Evolutionary conservation across 2,329 filamentous ascomycete species (phyloP), one percentile per base, ranked within the genome.

Genomic region (Rhinocladiella similis): DNA sequence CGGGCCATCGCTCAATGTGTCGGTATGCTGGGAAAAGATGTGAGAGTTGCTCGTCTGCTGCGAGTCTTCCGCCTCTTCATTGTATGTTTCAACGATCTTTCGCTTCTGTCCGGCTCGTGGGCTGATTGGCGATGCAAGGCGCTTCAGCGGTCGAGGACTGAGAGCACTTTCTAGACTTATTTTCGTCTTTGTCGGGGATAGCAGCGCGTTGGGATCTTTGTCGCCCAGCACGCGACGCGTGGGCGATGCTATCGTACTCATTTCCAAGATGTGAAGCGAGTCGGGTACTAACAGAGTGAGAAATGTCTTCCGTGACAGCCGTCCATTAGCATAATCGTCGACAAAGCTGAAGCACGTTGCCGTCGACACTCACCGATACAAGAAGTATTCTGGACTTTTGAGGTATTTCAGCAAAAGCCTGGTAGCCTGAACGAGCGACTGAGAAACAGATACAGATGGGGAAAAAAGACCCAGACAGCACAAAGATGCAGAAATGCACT

Each of bases 91-190:
- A 22, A 51, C 54, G 13, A 66, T 59, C 38, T 58, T 57, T 46
- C 64, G 50, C 47, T 66, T 66, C 53, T 61, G 63, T 6, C 64
- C 64, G 6, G 59, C 54, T 51, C 54, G 54, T 5, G 59, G 59
- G 42, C 61, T 61, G 6, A 13, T 36, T 3, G 25, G 38, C n/a
- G 52, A 54, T 12, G 27, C 14, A 9, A 49, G 16, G 19, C 52
- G 54, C 29, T 58, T 59, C 42, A 48, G 18, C 27, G 56, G 18
- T 13, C 49, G 41, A 20, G 50, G 46, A 47, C 42, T 53, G 47
- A 47, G 29, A 12, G 29, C 42, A 19, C 22, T 13, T 27, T 52
- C 41, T 33, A 25, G 38, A 41, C 16, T 43, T 33, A 14, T 9
- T 42, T 33, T 25, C 16, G 43, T 36, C 50, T 50, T 60, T 48